Evolutionary conservation across 208 protist species (phyloP), one percentile per base, ranked within the genome.

Genomic region (Leishmania lainsoni): DNA sequence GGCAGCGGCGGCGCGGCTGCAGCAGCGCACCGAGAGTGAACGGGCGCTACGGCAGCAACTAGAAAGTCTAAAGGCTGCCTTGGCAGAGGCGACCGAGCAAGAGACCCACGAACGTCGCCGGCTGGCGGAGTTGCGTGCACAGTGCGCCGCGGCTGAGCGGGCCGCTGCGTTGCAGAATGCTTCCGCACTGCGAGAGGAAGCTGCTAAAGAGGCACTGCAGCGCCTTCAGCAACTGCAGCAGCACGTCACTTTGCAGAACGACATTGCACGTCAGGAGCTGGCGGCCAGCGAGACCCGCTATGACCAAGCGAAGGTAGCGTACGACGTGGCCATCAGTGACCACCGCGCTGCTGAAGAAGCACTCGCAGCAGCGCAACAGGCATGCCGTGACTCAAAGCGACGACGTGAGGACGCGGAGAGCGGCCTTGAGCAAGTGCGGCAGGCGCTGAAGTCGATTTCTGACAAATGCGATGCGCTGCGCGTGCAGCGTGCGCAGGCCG

Each of bases 181-280:
- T 2, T 10, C 69, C 20, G 76, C 45, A 14, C 59, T 49, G n/a
- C 56, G 76, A 17, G 51, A 58, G 49, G 56, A 35, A 10, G 76
- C 70, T 1, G 8, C 58, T 9, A 39, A 56, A 12, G 71, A 76
- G 14, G 56, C 54, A 17, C 49, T 78, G 26, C 68, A 42, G 14
- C 76, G 72, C 12, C 14, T 85, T 32, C 6, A 16, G 10, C 61
- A 22, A 56, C 75, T 81, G 14, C 75, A 77, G 42, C 70, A 76
- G 6, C 51, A 80, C 1, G 81, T 76, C 14, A 14, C 39, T 42
- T 20, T 51, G 29, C 76, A 63, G 48, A 42, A 58, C 35, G 75
- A 58, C 66, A 58, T 85, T 9, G 76, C 49, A 39, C 71, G 78
- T 16, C 58, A 81, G n/a, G 83, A 80, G 54, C 48, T 77, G 58